Conservation (phyloP, 225 moss, liverwort and hornwort species). For the Lunularia cruciata region DNA sequence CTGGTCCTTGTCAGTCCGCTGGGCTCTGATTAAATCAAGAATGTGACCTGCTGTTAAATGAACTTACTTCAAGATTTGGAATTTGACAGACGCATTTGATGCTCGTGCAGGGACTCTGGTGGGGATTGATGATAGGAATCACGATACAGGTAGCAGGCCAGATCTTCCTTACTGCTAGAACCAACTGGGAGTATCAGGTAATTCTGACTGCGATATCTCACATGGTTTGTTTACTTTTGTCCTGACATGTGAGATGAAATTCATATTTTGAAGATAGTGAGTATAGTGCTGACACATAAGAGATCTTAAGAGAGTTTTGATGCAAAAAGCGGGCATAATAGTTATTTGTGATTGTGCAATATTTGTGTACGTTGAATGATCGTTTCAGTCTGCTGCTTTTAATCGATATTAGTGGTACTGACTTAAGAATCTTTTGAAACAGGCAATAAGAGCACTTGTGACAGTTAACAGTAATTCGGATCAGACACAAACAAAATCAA, state of each 20-base stretch:
- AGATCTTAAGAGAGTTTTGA: too few species aligned
- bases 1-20: too few species aligned
- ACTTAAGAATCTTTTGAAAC: background rate
- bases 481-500: slow-evolving; percentile 6
- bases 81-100: too few species aligned
- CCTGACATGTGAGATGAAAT: too few species aligned
- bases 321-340: too few species aligned
- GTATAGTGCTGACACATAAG: too few species aligned
- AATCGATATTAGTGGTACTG: background rate
- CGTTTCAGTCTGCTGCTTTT: too few species aligned
- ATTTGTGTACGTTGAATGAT: too few species aligned
- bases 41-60: background rate
- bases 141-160: slow-evolving; percentile 31
- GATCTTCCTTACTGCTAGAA: slow-evolving; percentile 26
- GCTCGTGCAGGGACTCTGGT: slow-evolving; percentile 46
- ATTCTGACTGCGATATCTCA: too few species aligned
- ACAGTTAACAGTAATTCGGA: slow-evolving; percentile 5
- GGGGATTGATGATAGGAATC: slow-evolving; percentile 44
- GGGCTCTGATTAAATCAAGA: background rate
- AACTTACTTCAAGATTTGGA: background rate
- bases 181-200: slow-evolving; percentile 48
- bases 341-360: too few species aligned
- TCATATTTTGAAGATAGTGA: too few species aligned
- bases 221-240: too few species aligned
- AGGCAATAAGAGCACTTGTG: slow-evolving; percentile 13